Conservation (phyloP, 208 protist species). For the Trypanosoma conorhini region DNA sequence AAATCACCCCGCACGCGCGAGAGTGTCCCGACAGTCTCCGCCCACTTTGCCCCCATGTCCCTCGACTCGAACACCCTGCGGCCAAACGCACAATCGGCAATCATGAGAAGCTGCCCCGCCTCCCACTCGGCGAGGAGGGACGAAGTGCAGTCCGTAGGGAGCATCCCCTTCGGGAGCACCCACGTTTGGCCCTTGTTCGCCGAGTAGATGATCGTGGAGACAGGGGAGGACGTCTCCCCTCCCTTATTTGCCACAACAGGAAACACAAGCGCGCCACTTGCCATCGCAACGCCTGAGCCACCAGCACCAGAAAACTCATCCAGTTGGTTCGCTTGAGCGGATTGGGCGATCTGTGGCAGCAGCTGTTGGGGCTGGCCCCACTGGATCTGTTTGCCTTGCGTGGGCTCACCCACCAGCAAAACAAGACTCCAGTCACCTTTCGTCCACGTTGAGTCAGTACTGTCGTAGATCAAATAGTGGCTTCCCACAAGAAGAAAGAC, state of each 20-base stretch:
- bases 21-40: too few relatives aligned
- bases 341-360: not conserved
- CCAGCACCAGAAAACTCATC: not conserved
- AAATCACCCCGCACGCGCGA: too few relatives aligned
- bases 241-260: not conserved
- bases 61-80: too few relatives aligned
- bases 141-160: constrained; percentile 30
- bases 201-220: not conserved
- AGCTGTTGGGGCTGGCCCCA: not conserved
- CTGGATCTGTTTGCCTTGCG: not conserved
- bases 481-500: not conserved
- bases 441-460: not conserved
- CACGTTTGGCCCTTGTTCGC: not conserved
- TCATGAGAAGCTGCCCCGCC: too few relatives aligned
- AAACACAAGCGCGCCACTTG: not conserved
- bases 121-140: not conserved
- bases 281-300: not conserved
- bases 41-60: too few relatives aligned
- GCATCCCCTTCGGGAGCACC: constrained; percentile 33
- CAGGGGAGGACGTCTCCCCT: not conserved
- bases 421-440: not conserved
- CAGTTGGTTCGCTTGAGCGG: not conserved
- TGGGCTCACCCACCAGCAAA: not conserved
- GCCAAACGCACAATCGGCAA: too few relatives aligned
- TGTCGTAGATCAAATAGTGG: not conserved